Percentiles rank a stretch among this genome's conserved stretches.
These are phyloP conservation scores for Candida odintsovae DNA, from an alignment of 805 yeast genomes.

Conservation along the genomic window DNA sequence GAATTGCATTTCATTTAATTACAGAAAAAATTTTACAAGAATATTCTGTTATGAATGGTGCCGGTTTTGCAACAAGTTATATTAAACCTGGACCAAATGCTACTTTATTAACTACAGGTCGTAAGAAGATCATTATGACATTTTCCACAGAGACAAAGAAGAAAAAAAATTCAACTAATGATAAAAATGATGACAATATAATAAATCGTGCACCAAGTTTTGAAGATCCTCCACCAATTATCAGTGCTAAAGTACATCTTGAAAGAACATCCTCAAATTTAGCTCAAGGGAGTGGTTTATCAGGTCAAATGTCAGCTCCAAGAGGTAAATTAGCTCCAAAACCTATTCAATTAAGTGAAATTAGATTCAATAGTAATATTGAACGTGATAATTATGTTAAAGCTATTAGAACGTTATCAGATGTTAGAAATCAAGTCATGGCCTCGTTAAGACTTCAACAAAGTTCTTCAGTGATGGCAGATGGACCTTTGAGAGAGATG, in stretches of 20 bases:
- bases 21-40: constrained; percentile 64
- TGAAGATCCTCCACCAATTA: constrained; percentile 20
- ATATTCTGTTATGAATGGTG: constrained; percentile 61
- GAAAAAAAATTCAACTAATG: constrained; percentile 3
- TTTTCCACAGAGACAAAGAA: constrained; percentile 28
- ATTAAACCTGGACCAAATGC: constrained; percentile 60
- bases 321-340: constrained; percentile 7
- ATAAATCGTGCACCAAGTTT: constrained; percentile 2
- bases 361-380: constrained; percentile 16
- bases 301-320: not conserved
- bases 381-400: constrained; percentile 14
- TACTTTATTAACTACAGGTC: constrained; percentile 37
- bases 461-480: constrained; percentile 31
- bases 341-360: constrained; percentile 18
- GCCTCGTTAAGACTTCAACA: constrained; percentile 31
- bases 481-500: constrained; percentile 45
- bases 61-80: constrained; percentile 81
- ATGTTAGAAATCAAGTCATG: constrained; percentile 37
- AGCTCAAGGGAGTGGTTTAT: constrained; percentile 4
- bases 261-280: constrained; percentile 20
- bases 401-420: constrained; percentile 28
- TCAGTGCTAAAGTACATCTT: constrained; percentile 19
- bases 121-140: constrained; percentile 42
- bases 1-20: constrained; percentile 75
- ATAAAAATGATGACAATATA: constrained; percentile 9